Evolutionary conservation across 345 rosid genomes (phyloP), one percentile per base, ranked within the genome.

Genomic region (Iberis pinnata): DNA sequence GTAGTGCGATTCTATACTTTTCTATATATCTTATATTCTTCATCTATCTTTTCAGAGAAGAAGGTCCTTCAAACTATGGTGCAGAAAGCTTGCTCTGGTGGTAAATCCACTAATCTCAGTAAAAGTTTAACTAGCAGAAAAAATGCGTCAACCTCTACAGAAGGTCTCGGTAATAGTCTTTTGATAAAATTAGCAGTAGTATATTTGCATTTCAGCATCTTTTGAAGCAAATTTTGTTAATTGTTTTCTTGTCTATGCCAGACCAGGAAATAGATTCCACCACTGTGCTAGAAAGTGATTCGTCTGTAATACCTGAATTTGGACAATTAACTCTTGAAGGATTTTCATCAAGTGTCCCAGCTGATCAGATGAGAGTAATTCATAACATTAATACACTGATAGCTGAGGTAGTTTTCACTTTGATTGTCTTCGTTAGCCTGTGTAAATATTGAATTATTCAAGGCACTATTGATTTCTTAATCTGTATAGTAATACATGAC

Each of bases 41-140:
- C 40, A 36, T 69, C 51, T 16, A 42, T 31, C 55, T 40, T 33
- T 33, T 14, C 97, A 93, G 99, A 93, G 78, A 93, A 88, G 86
- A 88, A 88, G 74, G 58, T 80, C 39, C 60, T 93, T 76, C 97
- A 83, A 71, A 81, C 89, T 40, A 88, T 80, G 78, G 61, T 88
- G 60, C 79, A 82, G 56, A 86, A 86, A 67, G 84, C 92, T 65
- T 80, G 85, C 41, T 54, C 65, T 4, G 58, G 79, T 56, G 80
- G 74, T 55, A 84, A 78, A 64, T 67, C 83, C 63, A 5, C 52
- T 53, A 84, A 76, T 60, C 45, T 58, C 22, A 44, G 48, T 40
- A 74, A 61, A 74, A 73, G 56, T 60, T 41, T 75, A 36, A 44
- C 58, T 40, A 61, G 58, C 56, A 76, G 69, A 61, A 88, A 80